Evolutionary conservation across 2,329 filamentous ascomycete species (phyloP).

Genomic region (Ophiostoma triangulosporum): DNA sequence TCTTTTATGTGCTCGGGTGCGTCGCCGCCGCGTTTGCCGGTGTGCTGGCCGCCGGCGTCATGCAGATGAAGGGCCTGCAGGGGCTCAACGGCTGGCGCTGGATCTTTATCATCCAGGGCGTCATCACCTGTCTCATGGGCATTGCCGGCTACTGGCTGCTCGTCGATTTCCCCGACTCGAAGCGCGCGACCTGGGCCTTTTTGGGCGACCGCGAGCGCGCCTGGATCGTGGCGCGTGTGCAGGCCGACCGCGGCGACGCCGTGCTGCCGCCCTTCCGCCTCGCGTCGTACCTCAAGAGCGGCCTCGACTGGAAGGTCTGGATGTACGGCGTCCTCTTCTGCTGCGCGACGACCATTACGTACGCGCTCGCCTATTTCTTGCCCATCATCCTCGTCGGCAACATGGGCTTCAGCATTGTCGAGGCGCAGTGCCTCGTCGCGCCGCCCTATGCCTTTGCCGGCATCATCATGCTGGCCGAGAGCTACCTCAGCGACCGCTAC

Average conservation of each 20-base stretch:
- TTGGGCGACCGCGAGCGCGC: slow-evolving; percentile 35
- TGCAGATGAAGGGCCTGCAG: slow-evolving; percentile 46
- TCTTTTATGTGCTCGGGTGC: slow-evolving; percentile 57
- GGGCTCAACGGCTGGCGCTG: slow-evolving; percentile 44
- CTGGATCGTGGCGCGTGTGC: slow-evolving; percentile 41
- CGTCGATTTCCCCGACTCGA: slow-evolving; percentile 50
- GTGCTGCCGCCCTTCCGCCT: slow-evolving; percentile 39
- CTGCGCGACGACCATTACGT: slow-evolving; percentile 57
- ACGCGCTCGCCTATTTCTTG: slow-evolving; percentile 66
- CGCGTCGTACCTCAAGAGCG: slow-evolving; percentile 31
- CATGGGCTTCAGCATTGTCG: slow-evolving; percentile 51
- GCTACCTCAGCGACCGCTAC: slow-evolving; percentile 54
- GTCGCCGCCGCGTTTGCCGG: slow-evolving; percentile 53
- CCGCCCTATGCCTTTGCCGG: slow-evolving; percentile 55
- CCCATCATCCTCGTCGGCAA: slow-evolving; percentile 54
- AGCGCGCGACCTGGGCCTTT: slow-evolving; percentile 37
- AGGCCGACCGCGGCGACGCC: slow-evolving; percentile 44
- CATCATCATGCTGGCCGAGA: slow-evolving; percentile 44
- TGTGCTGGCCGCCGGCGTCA: slow-evolving; percentile 56
- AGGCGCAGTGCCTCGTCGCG: slow-evolving; percentile 57
- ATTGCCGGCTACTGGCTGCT: slow-evolving; percentile 41
- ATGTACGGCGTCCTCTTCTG: slow-evolving; percentile 46
- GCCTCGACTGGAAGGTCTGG: slow-evolving; percentile 46
- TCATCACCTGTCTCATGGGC: slow-evolving; percentile 40
- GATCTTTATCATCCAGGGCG: slow-evolving; percentile 48